Evolutionary conservation across 1,284 basidiomycete genomes (phyloP).

Genomic region (Somion occarium): DNA sequence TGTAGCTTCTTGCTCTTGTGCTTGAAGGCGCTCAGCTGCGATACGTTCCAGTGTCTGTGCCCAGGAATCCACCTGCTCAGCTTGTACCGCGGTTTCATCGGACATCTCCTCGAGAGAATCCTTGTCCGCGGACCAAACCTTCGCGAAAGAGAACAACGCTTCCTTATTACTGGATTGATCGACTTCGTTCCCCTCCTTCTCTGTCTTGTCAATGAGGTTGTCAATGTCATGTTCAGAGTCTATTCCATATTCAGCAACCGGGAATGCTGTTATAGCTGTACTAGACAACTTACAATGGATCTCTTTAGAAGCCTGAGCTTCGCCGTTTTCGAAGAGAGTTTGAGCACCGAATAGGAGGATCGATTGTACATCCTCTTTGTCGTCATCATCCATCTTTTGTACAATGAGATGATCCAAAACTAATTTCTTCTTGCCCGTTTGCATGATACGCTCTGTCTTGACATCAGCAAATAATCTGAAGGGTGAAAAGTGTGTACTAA

Average conservation of each 20-base stretch:
- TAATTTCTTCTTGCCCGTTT: conserved; percentile 86
- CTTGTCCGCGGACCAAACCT: conserved; percentile 81
- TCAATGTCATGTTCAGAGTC: conserved; percentile 79
- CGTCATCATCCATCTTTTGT: conserved; percentile 85
- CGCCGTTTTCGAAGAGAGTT: conserved; percentile 65
- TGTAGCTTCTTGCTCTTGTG: conserved; percentile 44
- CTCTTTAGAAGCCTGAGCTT: conserved; percentile 47
- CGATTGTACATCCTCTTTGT: conserved; percentile 69
- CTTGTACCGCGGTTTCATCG: conserved; percentile 37
- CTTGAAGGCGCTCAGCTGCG: conserved; percentile 45
- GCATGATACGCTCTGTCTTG: conserved; percentile 74
- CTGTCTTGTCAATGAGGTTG: conserved; percentile 78
- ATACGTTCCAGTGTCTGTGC: conserved; percentile 64
- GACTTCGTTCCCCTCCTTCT: conserved; percentile 61
- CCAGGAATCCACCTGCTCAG: conserved; percentile 72
- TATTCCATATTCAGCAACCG: conserved; percentile 23
- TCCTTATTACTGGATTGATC: conserved; percentile 39
- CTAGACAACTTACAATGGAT: conserved; percentile 57
- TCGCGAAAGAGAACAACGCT: conserved; percentile 76
- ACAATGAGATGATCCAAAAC: conserved; percentile 90
- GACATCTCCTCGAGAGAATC: conserved; percentile 62
- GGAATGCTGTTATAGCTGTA: background rate
- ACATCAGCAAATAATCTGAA: conserved; percentile 3
- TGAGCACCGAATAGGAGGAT: conserved; percentile 82
- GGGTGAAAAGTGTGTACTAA: background rate